Percentiles rank a stretch among this genome's conserved stretches.
Conservation (phyloP, 225 moss, liverwort and hornwort genomes). For the Pseudoscleropodium purum region DNA sequence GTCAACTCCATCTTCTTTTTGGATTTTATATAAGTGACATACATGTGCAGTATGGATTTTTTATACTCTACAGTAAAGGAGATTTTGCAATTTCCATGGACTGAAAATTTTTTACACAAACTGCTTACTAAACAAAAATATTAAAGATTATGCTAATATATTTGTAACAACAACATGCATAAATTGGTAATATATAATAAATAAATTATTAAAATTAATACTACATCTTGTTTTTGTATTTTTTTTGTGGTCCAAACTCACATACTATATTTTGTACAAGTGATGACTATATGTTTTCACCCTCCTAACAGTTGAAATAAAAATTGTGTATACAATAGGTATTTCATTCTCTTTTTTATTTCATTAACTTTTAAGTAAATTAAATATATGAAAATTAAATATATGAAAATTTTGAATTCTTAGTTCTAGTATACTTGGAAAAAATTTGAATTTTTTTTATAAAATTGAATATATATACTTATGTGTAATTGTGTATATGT, state of each 20-base stretch:
- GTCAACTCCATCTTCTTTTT: not conserved
- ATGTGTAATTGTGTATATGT: too few species aligned
- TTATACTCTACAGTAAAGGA: not conserved
- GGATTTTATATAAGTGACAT: not conserved
- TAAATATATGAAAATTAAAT: not conserved
- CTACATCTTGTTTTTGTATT: too few species aligned
- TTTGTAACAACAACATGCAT: not conserved
- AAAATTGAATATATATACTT: not conserved
- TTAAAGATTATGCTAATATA: not conserved
- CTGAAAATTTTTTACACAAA: not conserved
- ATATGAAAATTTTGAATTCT: not conserved
- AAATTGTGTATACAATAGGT: not conserved
- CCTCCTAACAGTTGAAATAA: not conserved
- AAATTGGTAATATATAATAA: not conserved
- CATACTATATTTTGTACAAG: not conserved
- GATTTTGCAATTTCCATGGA: not conserved
- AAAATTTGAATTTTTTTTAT: not conserved
- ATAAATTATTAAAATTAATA: too few species aligned
- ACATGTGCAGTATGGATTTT: not conserved
- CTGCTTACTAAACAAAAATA: not conserved
- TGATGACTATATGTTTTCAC: accelerated
- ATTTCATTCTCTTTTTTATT: not conserved
- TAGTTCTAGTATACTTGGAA: not conserved
- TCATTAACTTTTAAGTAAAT: not conserved
- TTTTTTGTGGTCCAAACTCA: too few species aligned